Base-by-base conservation (phyloP, 352 stramenopile genomes). In the Phytophthora boehmeriae region DNA sequence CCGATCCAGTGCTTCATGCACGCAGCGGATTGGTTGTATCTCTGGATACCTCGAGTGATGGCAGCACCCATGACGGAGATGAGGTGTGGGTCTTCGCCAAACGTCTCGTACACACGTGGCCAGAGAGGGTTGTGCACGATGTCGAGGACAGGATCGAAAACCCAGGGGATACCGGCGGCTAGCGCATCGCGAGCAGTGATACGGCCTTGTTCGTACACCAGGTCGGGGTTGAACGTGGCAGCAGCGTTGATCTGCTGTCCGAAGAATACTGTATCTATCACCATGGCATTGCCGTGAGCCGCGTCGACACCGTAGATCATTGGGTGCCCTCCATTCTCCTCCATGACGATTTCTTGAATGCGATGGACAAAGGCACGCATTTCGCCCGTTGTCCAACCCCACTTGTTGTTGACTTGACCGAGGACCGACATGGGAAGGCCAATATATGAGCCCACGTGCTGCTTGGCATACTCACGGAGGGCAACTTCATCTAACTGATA, bases 61-160 rank as follows among this genome's bases (percentile, higher is more conserved):
- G 70, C 68, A 17, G 61, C 58, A 0, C 71, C 86, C 75, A 97
- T 87, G 16, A 76, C 56, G 0, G 81, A 78, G 1, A 84, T 77
- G 1, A 95, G 38, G 20, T 83, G 53, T 5, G 86, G 85, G 56
- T 97, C 89, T 75, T 97, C 87, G 8, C 92, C 90, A 76, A 97
- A 98, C 13, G 89, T 97, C 68, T 98, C 92, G 53, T 89, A 97
- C 10, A 90, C 80, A 2, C 90, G 71, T 10, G 78, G 63, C 89
- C 90, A 97, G 32, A 87, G 70, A 4, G 87, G 86, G 49, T 97
- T 86, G 44, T 83, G 80, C 0, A 77, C 71, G 42, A 97, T 66
- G 46, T 89, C 79, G 8, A 85, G 63, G 5, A 96, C 78, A 1
- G 90, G 90, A 35, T 68, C 74, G 68, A 97, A 97, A 1, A 97